A percentile compares a stretch with the other conserved stretches of the same genome.
phyloP scores from a whole-genome alignment of 1,284 basidiomycete genomes.

The Heliocybe sulcata region DNA sequence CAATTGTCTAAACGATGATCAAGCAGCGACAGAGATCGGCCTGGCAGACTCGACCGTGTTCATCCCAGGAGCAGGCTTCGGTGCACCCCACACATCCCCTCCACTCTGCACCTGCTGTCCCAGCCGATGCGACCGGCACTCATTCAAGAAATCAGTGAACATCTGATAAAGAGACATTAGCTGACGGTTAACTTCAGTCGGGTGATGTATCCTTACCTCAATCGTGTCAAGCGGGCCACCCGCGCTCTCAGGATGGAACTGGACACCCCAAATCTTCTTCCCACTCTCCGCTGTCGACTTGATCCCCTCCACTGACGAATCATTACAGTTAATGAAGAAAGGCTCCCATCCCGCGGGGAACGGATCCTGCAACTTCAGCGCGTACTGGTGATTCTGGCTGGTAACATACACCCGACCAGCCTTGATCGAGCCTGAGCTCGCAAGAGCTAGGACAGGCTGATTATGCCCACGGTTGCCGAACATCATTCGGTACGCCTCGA shows the following conservation, averaged over 20 bases:
- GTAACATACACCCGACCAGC: conserved; percentile 98
- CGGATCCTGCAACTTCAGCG: conserved; percentile 84
- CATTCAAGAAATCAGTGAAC: conserved; percentile 86
- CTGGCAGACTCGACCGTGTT: conserved; percentile 11
- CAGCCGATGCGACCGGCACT: conserved; percentile 59
- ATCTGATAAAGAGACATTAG: conserved; percentile 43
- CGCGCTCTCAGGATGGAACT: conserved; percentile 94
- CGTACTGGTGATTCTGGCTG: conserved; percentile 94
- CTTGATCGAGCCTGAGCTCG: conserved; percentile 85
- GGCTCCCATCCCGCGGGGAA: conserved; percentile 96
- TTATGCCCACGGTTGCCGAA: conserved; percentile 99
- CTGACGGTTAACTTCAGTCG: background rate
- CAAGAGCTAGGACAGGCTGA: conserved; percentile 93
- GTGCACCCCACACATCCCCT: conserved; percentile 17
- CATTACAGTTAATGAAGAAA: conserved; percentile 97
- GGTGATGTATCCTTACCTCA: conserved; percentile 44
- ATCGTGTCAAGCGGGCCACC: conserved; percentile 93
- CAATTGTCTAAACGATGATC: background rate
- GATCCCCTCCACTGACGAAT: conserved; percentile 96
- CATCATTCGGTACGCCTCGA: conserved; percentile 95
- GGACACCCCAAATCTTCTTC: conserved; percentile 90
- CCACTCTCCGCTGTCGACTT: conserved; percentile 85
- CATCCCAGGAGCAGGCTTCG: conserved; percentile 14
- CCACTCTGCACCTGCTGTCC: conserved; percentile 14
- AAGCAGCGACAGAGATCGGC: conserved; percentile 23